Conservation (phyloP, 257 asterid genomes). For the Thymus mandschuricus region DNA sequence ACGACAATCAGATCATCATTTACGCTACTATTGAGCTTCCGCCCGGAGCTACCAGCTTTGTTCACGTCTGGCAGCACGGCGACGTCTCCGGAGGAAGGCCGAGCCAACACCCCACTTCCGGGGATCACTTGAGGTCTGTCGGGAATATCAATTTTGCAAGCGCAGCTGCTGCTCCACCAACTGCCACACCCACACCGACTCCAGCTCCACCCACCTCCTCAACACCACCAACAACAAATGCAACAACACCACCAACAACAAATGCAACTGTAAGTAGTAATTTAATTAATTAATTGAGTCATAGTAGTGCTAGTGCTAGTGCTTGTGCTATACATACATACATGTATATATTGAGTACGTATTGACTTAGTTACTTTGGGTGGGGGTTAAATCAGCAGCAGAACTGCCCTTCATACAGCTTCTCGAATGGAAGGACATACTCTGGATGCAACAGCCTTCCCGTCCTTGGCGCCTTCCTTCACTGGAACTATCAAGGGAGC, state of each 20-base stretch:
- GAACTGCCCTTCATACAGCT: slow-evolving; percentile 25
- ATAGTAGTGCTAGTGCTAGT: too few species aligned
- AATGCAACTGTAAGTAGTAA: background rate
- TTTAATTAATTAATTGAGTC: too few species aligned
- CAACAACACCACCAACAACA: background rate
- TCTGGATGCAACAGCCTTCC: slow-evolving; percentile 22
- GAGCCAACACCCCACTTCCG: background rate
- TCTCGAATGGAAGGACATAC: background rate
- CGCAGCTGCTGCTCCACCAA: slow-evolving; percentile 29
- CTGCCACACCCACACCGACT: slow-evolving; percentile 14
- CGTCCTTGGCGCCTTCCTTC: slow-evolving; percentile 21
- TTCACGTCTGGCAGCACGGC: slow-evolving; percentile 82
- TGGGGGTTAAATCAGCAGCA: slow-evolving; percentile 10
- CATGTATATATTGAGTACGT: too few species aligned
- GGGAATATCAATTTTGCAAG: slow-evolving; percentile 57
- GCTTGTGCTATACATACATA: background rate
- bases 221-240: background rate
- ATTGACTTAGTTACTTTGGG: background rate
- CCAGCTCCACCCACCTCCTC: background rate
- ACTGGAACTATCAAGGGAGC: slow-evolving; percentile 24
- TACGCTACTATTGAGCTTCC: slow-evolving; percentile 68
- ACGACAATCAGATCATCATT: slow-evolving; percentile 44
- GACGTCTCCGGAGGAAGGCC: slow-evolving; percentile 41
- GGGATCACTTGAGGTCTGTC: slow-evolving; percentile 40
- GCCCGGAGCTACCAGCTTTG: slow-evolving; percentile 49